Conservation (phyloP, 176 grass and related monocot genomes). For the Zoysia pacifica region DNA sequence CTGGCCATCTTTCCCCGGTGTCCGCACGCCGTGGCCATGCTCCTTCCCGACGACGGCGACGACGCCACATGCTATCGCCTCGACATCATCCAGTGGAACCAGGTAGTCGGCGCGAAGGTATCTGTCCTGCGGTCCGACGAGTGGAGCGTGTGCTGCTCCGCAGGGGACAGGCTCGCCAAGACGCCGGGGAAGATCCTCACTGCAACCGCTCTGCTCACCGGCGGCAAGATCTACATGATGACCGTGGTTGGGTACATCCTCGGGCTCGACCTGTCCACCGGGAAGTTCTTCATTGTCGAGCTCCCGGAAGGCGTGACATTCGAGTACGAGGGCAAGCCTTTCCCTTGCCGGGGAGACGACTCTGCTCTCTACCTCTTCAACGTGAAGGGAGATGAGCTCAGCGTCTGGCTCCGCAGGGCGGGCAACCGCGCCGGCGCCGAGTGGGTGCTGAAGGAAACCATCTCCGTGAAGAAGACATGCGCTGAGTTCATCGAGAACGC, state of each 20-base stretch:
- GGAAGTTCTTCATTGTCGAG: background rate
- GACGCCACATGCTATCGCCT: background rate
- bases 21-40: background rate
- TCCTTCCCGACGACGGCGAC: background rate
- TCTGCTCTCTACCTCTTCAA: background rate
- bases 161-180: rapidly evolving
- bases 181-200: background rate
- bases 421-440: too few relatives aligned
- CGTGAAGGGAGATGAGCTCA: background rate
- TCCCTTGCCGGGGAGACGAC: background rate
- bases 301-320: background rate
- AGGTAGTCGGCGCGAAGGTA: background rate
- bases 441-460: background rate
- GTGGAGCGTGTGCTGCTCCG: background rate
- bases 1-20: background rate
- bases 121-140: background rate
- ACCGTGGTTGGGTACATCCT: conserved; percentile 1
- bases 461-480: background rate
- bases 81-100: background rate
- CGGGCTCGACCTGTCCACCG: background rate
- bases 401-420: background rate
- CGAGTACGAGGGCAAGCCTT: background rate
- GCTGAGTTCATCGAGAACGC: background rate
- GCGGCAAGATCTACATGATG: conserved; percentile 26
- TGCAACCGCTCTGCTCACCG: background rate